Evolutionary conservation across 345 rosid genomes (phyloP), one percentile per base, ranked within the genome.

Genomic region (Hibiscus trionum): DNA sequence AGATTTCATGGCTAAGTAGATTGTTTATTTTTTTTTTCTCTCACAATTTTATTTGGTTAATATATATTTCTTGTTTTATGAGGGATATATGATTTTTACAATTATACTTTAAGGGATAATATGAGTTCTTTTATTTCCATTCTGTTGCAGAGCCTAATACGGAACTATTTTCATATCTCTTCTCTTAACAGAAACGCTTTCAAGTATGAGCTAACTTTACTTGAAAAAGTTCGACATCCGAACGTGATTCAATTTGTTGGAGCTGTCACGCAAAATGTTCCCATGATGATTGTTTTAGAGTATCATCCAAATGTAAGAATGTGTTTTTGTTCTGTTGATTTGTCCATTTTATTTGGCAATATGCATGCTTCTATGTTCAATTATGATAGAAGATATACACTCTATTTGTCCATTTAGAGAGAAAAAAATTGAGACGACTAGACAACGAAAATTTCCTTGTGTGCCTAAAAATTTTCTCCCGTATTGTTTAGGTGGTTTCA

Each of bases 231-330:
- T 67, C 82, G 99, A 63, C 99, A 95, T 88, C 99, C 99, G 16
- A 95, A 95, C 81, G 88, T 95, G 66, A 88, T 95, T 78, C 99
- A 95, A 72, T 95, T 95, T 83, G 97, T 95, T 71, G 99, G 99
- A 80, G 99, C 99, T 44, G 99, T 95, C 37, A 95, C 99, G 67
- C 99, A 95, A 81, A 92, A 95, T 74, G 66, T 87, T 70, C 99
- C 99, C 0, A 89, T 95, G 99, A 95, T 95, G 99, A 90, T 95
- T 78, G 93, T 90, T 74, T 78, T 77, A 49, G 99, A 95, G 83
- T 80, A 83, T 79, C 91, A 87, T 84, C 79, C 97, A 56, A 91
- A 89, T 74, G 99, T 95, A 84, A 86, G 88, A 73, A 55, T 61
- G 53, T 15, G n/a, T 73, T 74, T 39, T 64, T 52, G 37, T 46